Evolutionary conservation across 1,284 basidiomycete genomes (phyloP).

Genomic region (Dichomitus squalens): DNA sequence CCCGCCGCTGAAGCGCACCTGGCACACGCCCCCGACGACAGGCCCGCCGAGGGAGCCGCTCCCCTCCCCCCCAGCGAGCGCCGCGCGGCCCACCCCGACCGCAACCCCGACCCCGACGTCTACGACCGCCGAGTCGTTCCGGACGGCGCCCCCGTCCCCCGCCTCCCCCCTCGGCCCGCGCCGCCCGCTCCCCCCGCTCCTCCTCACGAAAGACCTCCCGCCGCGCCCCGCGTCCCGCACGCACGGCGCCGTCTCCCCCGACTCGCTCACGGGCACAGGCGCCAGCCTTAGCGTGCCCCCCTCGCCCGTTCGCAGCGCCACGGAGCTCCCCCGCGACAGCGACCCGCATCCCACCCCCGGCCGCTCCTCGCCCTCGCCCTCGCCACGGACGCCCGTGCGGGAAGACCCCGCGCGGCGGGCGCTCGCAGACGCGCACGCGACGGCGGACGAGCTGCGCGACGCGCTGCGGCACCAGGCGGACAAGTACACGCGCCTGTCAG

Average conservation of each 20-base stretch:
- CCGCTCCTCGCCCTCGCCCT: neutral
- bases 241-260: slow-evolving; percentile 7
- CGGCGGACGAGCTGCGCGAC: slow-evolving; percentile 33
- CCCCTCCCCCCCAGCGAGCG: slow-evolving; percentile 21
- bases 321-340: too few species aligned
- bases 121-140: slow-evolving; percentile 1
- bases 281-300: slow-evolving; percentile 8
- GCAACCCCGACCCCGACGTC: slow-evolving; percentile 10
- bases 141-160: neutral
- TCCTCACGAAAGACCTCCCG: slow-evolving; percentile 8
- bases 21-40: slow-evolving; percentile 18
- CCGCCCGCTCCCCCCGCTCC: slow-evolving; percentile 8
- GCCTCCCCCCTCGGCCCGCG: slow-evolving; percentile 1
- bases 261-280: neutral
- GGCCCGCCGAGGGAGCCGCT: slow-evolving; percentile 28
- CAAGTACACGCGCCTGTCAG: slow-evolving; percentile 40
- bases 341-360: too few species aligned
- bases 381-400: slow-evolving; percentile 4
- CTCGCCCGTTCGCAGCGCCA: slow-evolving; percentile 16
- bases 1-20: slow-evolving; percentile 23
- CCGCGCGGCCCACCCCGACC: slow-evolving; percentile 4
- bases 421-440: slow-evolving; percentile 21
- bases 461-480: slow-evolving; percentile 35
- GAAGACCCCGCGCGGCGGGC: slow-evolving; percentile 12
- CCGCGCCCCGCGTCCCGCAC: slow-evolving; percentile 17